phyloP scores from a whole-genome alignment of 2,329 filamentous ascomycete species.

The Pseudogymnoascus sp. region DNA sequence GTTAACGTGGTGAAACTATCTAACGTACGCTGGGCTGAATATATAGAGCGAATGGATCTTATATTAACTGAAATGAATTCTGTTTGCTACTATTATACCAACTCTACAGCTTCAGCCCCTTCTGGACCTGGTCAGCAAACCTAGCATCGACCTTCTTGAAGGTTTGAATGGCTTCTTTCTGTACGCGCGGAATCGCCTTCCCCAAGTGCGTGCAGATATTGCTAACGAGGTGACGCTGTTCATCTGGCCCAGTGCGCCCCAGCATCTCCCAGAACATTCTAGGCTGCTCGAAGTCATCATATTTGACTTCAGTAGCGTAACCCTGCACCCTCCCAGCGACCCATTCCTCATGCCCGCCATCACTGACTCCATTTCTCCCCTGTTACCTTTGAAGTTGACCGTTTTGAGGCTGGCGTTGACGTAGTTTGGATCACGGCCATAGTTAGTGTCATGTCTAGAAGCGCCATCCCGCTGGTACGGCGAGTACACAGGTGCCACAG shows the following conservation, averaged over 20 bases:
- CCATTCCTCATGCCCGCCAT: slow-evolving; percentile 24
- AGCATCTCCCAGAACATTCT: slow-evolving; percentile 30
- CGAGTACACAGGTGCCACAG: slow-evolving; percentile 35
- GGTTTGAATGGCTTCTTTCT: not conserved
- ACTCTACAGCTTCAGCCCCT: not conserved
- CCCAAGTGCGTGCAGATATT: not conserved
- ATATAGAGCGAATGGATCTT: too few species aligned
- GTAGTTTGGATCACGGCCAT: slow-evolving; percentile 36
- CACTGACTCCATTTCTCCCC: not conserved
- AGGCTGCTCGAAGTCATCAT: slow-evolving; percentile 34
- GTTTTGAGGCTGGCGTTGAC: slow-evolving; percentile 26
- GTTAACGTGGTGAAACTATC: too few species aligned
- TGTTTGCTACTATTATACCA: too few species aligned
- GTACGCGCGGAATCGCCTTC: not conserved
- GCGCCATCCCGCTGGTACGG: slow-evolving; percentile 33
- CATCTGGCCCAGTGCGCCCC: not conserved
- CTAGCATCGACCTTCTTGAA: not conserved
- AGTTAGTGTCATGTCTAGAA: slow-evolving; percentile 31
- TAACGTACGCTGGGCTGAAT: too few species aligned
- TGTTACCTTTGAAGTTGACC: slow-evolving; percentile 15
- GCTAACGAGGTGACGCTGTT: not conserved
- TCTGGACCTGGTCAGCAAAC: not conserved
- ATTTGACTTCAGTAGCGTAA: slow-evolving; percentile 21
- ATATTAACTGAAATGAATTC: too few species aligned
- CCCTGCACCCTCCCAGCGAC: slow-evolving; percentile 17